Conservation (phyloP, 1,284 basidiomycete genomes). For the Thelephora terrestris region DNA sequence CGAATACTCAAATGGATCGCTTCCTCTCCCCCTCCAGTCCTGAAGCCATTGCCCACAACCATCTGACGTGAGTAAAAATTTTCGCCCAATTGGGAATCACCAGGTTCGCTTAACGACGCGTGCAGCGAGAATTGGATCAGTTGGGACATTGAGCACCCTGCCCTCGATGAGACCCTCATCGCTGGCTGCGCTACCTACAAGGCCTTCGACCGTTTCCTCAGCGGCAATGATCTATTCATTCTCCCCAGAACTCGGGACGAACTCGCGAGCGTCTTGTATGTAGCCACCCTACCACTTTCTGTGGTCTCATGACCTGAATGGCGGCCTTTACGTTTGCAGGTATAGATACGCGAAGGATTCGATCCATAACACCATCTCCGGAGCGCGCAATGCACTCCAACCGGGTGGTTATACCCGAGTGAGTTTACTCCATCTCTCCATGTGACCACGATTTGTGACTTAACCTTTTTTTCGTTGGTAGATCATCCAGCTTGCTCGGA, state of each 20-base stretch:
- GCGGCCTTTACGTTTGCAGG: constrained; percentile 25
- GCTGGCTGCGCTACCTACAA: constrained; percentile 47
- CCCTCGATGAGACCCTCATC: constrained; percentile 62
- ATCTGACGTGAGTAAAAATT: constrained; percentile 45
- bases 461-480: constrained; percentile 18
- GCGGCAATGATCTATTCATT: constrained; percentile 52
- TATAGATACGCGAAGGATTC: constrained; percentile 66
- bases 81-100: constrained; percentile 3
- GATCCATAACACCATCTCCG: constrained; percentile 69
- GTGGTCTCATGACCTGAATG: constrained; percentile 2
- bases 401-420: constrained; percentile 68
- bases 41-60: constrained; percentile 61
- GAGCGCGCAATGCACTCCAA: constrained; percentile 51
- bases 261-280: constrained; percentile 63
- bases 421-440: constrained; percentile 20
- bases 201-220: constrained; percentile 29
- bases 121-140: constrained; percentile 52
- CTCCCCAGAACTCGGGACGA: constrained; percentile 51
- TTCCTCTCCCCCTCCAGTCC: constrained; percentile 63
- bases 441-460: constrained; percentile 2
- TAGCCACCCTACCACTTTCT: constrained; percentile 11
- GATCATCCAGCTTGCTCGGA: constrained; percentile 61
- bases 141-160: constrained; percentile 59
- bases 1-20: constrained; percentile 40
- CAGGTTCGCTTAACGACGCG: constrained; percentile 9